Evolutionary conservation across 129 eudicot species (phyloP), one percentile per base, ranked within the genome.

Genomic region (Deinandra increscens): DNA sequence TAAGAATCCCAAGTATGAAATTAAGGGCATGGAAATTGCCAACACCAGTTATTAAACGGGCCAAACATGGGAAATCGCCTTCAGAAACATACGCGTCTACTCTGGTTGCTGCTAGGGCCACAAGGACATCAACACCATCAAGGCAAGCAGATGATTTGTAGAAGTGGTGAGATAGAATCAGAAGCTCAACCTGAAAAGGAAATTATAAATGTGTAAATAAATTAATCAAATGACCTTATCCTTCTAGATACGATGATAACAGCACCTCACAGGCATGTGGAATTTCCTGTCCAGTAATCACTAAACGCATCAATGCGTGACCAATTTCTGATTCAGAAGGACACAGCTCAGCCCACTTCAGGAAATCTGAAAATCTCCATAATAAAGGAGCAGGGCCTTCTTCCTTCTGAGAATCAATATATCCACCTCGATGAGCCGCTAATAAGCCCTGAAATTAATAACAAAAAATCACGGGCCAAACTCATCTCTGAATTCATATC

Each of bases 381-480:
- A 94, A 76, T 69, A 94, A 72, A 31, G 99, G 99, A 49, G 99
- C 95, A 66, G 99, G 99, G 36, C 99, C 99, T 83, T 94, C 99
- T 49, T 94, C 99, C 82, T 89, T 93, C 70, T 94, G 99, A 59
- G 96, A 85, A 66, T 94, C 99, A 69, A 94, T 94, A 81, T 94
- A 94, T 72, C 99, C 99, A 67, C 99, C 99, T 75, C 99, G 99
- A 79, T 94, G 99, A 58, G 99, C 99, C 39, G 99, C 99, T 72
- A 94, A 75, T 76, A 94, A 83, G 69, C 99, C 99, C 99, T 89
- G 80, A 64, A 48, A 34, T 60, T 18, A 26, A 19, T 58, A 14
- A 12, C 9, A 20, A 26, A 36, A 43, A 12, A 55, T 42, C 54
- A 58, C 18, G 2, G 6, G 61, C 6, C 34, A 50, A 50, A 14